A percentile compares a stretch with the other conserved stretches of the same genome.
phyloP scores from a whole-genome alignment of 2,329 filamentous ascomycete species.

The Penicillium oxalicum region DNA sequence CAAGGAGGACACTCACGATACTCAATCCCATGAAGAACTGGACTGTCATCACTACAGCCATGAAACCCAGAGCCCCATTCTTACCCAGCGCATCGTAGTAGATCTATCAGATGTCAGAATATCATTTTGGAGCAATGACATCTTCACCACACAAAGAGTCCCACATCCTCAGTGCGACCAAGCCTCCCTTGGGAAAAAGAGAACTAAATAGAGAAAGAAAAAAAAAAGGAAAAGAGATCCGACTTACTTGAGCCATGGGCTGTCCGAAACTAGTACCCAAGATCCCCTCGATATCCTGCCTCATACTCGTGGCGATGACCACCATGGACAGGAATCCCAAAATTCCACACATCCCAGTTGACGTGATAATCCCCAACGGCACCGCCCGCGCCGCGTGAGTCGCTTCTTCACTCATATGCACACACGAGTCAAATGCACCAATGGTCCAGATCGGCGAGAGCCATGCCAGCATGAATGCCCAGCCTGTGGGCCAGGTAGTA shows the following conservation, averaged over 20 bases:
- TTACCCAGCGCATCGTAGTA: constrained; percentile 58
- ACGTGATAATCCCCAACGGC: constrained; percentile 29
- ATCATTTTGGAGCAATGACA: background rate
- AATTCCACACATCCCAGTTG: constrained; percentile 30
- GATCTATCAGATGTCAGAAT: constrained; percentile 35
- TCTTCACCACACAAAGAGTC: too few species aligned
- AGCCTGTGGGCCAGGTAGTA: constrained; percentile 53
- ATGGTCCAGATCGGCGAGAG: constrained; percentile 57
- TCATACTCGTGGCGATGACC: constrained; percentile 54
- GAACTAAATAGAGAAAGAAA: background rate
- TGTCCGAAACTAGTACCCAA: constrained; percentile 50
- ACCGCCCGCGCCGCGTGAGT: constrained; percentile 55
- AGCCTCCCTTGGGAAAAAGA: too few species aligned
- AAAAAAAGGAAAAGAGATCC: background rate
- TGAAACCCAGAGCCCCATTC: constrained; percentile 53
- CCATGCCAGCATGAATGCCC: constrained; percentile 57
- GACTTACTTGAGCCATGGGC: constrained; percentile 48
- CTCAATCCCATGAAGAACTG: constrained; percentile 59
- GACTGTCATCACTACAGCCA: constrained; percentile 54
- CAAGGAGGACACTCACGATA: constrained; percentile 29
- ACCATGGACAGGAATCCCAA: constrained; percentile 55
- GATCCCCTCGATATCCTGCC: constrained; percentile 46
- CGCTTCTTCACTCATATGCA: constrained; percentile 58
- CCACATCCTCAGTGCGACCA: background rate
- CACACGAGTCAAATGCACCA: constrained; percentile 51